Evolutionary conservation across 2,329 filamentous ascomycete genomes (phyloP).

Genomic region (Sodiomyces alkalinus): DNA sequence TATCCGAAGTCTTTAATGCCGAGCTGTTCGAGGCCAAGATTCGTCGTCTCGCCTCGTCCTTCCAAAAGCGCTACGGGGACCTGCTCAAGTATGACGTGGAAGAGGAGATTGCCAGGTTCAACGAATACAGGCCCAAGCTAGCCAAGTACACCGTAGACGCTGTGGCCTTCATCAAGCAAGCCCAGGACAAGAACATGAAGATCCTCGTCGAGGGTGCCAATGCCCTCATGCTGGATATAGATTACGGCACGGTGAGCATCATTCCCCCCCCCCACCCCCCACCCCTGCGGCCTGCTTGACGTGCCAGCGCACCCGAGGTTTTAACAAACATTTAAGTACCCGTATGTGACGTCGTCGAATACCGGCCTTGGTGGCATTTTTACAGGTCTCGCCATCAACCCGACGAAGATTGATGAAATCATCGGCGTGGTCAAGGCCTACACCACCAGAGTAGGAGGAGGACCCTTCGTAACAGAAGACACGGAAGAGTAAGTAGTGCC

Average conservation of each 20-base stretch:
- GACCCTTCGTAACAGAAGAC: slow-evolving; percentile 53
- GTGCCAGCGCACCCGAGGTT: too few relatives aligned
- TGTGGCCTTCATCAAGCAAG: slow-evolving; percentile 45
- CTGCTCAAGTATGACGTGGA: slow-evolving; percentile 51
- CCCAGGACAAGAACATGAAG: slow-evolving; percentile 40
- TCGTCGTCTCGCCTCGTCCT: slow-evolving; percentile 43
- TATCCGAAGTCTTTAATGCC: slow-evolving; percentile 53
- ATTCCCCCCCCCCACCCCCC: background rate
- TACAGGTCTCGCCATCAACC: slow-evolving; percentile 37
- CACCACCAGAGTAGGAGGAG: slow-evolving; percentile 34
- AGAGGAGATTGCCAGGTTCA: slow-evolving; percentile 43
- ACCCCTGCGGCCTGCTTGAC: background rate
- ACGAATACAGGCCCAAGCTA: slow-evolving; percentile 24
- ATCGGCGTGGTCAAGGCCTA: slow-evolving; percentile 55
- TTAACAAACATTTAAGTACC: too few relatives aligned
- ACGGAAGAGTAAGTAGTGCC: slow-evolving; percentile 17
- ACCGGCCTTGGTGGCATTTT: slow-evolving; percentile 7
- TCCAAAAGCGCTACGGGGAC: slow-evolving; percentile 53
- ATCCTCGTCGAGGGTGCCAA: slow-evolving; percentile 58
- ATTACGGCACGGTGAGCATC: too few relatives aligned
- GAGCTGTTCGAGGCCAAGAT: slow-evolving; percentile 52
- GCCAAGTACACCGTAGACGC: slow-evolving; percentile 35
- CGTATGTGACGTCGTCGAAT: slow-evolving; percentile 15
- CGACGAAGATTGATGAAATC: slow-evolving; percentile 40
- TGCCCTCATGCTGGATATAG: slow-evolving; percentile 43